Evolutionary conservation across 768 basidiomycete species (phyloP), one percentile per base, ranked within the genome.

Genomic region (Pleurotus giganteus): DNA sequence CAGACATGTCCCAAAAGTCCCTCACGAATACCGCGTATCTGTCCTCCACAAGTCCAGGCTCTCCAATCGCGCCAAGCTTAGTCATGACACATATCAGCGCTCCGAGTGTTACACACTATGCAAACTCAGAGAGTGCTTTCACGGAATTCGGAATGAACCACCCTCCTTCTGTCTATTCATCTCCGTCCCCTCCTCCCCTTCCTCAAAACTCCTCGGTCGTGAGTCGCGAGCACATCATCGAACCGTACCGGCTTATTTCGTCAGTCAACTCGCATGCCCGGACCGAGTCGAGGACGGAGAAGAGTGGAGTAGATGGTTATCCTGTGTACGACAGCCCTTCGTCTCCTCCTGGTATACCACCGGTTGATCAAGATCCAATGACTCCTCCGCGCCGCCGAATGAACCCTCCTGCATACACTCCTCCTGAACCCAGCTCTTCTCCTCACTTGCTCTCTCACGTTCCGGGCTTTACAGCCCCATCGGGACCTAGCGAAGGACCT

Each of bases 101-200:
- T 5, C 49, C 49, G 11, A 34, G 29, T 17, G 39, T 41, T 15
- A 34, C 49, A 15, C 49, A 50, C 21, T 50, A 50, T 24, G 49
- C 31, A 15, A 15, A 36, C 32, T 50, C 49, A 7, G 49, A 50
- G 8, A 50, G 31, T 15, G 32, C n/a, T 21, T 50, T 50, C 49
- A 26, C 49, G 9, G 49, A 50, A 24, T 50, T 50, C 23, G 49
- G 49, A 13, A 12, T 50, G 23, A 36, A 15, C 23, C 49, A 37
- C 49, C 49, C 49, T 50, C 49, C 49, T 19, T 50, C 49, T 34
- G 34, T 36, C 15, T 50, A 50, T 24, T 50, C 49, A 6, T 50
- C 49, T 26, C 49, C 49, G 4, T 50, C 49, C 7, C 49, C 49
- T 19, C 34, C 49, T 23, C 34, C 27, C 26, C 46, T 26, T 28